phyloP scores from a whole-genome alignment of 768 basidiomycete species.

The Trametes meyenii region DNA sequence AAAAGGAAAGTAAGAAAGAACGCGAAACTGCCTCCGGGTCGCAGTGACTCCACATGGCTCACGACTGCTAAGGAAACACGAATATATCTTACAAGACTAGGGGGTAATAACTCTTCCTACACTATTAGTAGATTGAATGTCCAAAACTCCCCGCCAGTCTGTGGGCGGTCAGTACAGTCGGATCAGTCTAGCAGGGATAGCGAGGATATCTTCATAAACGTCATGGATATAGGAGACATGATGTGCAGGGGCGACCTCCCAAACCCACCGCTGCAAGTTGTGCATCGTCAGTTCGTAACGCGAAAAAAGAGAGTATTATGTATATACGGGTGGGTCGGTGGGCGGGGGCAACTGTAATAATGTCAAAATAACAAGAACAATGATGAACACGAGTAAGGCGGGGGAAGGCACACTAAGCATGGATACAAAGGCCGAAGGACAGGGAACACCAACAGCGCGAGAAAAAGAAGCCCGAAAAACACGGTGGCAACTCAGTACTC shows the following conservation, averaged over 20 bases:
- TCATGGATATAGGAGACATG: slow-evolving; percentile 28
- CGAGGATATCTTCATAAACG: slow-evolving; percentile 26
- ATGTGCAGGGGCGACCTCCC: slow-evolving; percentile 18
- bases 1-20: too few relatives aligned
- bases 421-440: not conserved
- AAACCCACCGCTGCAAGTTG: slow-evolving; percentile 20
- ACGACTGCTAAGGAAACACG: too few relatives aligned
- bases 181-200: slow-evolving; percentile 4
- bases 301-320: slow-evolving; percentile 16
- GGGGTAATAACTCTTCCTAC: too few relatives aligned
- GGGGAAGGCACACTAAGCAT: not conserved
- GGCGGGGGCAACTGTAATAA: not conserved
- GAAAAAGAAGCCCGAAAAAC: not conserved
- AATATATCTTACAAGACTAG: not conserved
- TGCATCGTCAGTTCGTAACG: slow-evolving; percentile 34
- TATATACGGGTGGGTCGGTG: slow-evolving; percentile 1
- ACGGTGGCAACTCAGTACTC: slow-evolving; percentile 4
- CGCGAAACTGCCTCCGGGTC: too few relatives aligned
- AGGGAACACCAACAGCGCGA: not conserved
- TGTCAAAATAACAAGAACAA: slow-evolving; percentile 8
- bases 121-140: too few relatives aligned
- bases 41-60: too few relatives aligned
- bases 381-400: not conserved
- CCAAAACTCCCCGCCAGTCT: too few relatives aligned
- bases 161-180: not conserved